phyloP scores from a whole-genome alignment of 352 stramenopile genomes.

The Globisporangium barbulae region DNA sequence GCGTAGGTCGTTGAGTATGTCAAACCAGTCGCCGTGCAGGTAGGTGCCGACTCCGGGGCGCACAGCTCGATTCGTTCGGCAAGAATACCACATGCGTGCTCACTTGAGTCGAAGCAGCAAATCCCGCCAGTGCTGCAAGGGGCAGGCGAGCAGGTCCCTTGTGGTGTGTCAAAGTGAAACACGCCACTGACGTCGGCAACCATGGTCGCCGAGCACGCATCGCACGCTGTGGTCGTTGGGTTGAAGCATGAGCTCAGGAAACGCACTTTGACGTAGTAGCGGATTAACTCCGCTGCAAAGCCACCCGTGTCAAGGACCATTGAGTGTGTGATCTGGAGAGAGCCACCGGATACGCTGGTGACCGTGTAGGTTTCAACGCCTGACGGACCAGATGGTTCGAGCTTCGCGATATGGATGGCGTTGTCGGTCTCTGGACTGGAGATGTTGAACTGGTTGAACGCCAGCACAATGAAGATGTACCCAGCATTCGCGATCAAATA shows the following conservation, averaged over 20 bases:
- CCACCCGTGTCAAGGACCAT: slow-evolving; percentile 29
- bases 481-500: slow-evolving; percentile 22
- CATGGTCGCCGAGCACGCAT: slow-evolving; percentile 17
- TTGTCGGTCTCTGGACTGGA: slow-evolving; percentile 16
- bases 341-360: slow-evolving; percentile 25
- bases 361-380: slow-evolving; percentile 18
- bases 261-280: slow-evolving; percentile 22
- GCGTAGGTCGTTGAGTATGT: slow-evolving; percentile 26
- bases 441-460: slow-evolving; percentile 44
- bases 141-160: slow-evolving; percentile 6
- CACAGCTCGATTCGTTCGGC: slow-evolving; percentile 18
- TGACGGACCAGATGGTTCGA: slow-evolving; percentile 18
- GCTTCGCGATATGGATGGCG: slow-evolving; percentile 18
- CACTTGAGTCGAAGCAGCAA: slow-evolving; percentile 22
- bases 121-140: slow-evolving; percentile 9
- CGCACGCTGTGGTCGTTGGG: slow-evolving; percentile 10
- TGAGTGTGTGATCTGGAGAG: slow-evolving; percentile 23
- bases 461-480: slow-evolving; percentile 39
- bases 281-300: slow-evolving; percentile 15
- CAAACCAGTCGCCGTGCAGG: slow-evolving; percentile 30
- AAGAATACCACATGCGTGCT: slow-evolving; percentile 24
- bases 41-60: not conserved
- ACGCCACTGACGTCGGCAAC: not conserved
- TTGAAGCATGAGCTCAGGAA: slow-evolving; percentile 28
- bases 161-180: not conserved